Conservation (phyloP, 495 filamentous ascomycete species). For the Daldinia childiae region DNA sequence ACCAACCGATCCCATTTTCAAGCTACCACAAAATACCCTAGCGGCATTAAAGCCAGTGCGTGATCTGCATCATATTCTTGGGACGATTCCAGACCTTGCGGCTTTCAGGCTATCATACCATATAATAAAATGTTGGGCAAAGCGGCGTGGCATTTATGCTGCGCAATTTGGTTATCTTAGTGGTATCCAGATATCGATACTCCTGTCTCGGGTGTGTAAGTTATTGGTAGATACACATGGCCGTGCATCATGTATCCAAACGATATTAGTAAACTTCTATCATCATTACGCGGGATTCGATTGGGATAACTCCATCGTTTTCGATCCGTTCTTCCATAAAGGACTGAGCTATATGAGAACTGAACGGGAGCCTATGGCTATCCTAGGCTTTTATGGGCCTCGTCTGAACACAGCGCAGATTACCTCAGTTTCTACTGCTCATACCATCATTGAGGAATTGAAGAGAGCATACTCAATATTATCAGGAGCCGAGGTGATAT, state of each 20-base stretch:
- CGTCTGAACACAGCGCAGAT: slow-evolving; percentile 62
- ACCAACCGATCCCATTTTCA: slow-evolving; percentile 56
- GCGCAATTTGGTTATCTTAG: slow-evolving; percentile 66
- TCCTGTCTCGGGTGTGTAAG: slow-evolving; percentile 64
- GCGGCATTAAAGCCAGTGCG: slow-evolving; percentile 65
- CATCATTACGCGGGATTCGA: slow-evolving; percentile 65
- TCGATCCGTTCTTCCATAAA: slow-evolving; percentile 61
- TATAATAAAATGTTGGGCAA: slow-evolving; percentile 64
- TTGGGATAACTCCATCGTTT: slow-evolving; percentile 58
- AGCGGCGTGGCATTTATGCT: slow-evolving; percentile 63
- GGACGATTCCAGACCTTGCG: slow-evolving; percentile 60
- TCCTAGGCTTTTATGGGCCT: slow-evolving; percentile 64
- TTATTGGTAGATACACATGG: slow-evolving; percentile 45
- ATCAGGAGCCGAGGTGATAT: slow-evolving; percentile 46
- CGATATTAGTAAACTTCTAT: slow-evolving; percentile 64
- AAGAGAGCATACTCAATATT: slow-evolving; percentile 51
- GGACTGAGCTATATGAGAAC: slow-evolving; percentile 58
- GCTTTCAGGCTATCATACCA: slow-evolving; percentile 63
- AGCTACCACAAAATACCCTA: slow-evolving; percentile 57
- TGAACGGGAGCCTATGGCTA: slow-evolving; percentile 63
- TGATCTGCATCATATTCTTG: slow-evolving; percentile 62
- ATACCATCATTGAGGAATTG: slow-evolving; percentile 61
- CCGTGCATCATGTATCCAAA: slow-evolving; percentile 45
- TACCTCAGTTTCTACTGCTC: slow-evolving; percentile 57
- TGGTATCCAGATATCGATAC: slow-evolving; percentile 66